phyloP scores from a whole-genome alignment of 225 moss, liverwort and hornwort genomes.

The Bryum argenteum region DNA sequence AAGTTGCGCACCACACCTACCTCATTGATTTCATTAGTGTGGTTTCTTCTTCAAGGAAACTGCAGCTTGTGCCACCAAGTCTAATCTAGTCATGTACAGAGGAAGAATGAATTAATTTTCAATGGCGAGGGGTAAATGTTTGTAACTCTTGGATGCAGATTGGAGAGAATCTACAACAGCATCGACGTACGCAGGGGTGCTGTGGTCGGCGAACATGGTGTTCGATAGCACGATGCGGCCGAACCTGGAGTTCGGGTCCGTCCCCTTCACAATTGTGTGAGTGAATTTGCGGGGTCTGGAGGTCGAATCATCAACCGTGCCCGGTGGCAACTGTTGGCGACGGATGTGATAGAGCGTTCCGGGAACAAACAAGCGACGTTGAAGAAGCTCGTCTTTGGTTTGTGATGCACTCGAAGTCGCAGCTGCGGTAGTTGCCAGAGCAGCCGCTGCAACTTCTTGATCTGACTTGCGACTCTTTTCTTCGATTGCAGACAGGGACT shows the following conservation, averaged over 20 bases:
- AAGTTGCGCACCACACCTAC: too few species aligned
- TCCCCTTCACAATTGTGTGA: constrained; percentile 41
- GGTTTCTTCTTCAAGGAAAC: too few species aligned
- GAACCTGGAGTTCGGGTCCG: constrained; percentile 46
- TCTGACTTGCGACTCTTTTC: constrained; percentile 52
- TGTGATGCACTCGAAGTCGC: constrained; percentile 41
- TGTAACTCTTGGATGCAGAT: constrained; percentile 24
- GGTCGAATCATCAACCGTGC: background rate
- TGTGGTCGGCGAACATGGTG: constrained; percentile 59
- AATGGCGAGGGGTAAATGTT: background rate
- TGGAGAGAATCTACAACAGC: constrained; percentile 46
- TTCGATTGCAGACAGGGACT: constrained; percentile 44
- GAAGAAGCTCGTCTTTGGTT: constrained; percentile 44
- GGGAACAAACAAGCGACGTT: constrained; percentile 64
- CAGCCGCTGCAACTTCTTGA: constrained; percentile 64
- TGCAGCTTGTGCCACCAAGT: background rate
- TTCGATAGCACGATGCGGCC: constrained; percentile 52
- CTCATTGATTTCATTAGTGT: too few species aligned
- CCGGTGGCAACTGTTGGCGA: constrained; percentile 56
- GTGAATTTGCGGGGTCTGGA: constrained; percentile 24
- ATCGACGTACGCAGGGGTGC: constrained; percentile 48
- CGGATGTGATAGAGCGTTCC: constrained; percentile 78
- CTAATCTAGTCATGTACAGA: constrained; percentile 1
- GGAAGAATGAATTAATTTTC: background rate
- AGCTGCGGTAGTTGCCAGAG: constrained; percentile 52